Percentiles rank a stretch among this genome's conserved stretches.
Conservation (phyloP, 2,329 filamentous ascomycete species). For the Cercospora nicotianae region DNA sequence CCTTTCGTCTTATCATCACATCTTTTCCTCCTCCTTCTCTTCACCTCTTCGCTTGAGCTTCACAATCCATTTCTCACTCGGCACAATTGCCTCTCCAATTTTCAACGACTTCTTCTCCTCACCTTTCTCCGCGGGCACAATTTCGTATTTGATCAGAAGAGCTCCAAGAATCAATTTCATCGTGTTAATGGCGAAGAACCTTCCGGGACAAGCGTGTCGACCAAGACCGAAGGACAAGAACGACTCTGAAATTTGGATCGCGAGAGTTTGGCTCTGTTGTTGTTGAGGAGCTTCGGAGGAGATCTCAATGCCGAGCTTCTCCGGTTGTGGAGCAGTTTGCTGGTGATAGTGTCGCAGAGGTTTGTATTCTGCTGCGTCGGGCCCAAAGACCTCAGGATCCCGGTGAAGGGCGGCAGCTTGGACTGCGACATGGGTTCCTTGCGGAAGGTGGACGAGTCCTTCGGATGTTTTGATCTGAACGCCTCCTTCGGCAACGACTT, state of each 20-base stretch:
- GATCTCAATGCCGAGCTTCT: not conserved
- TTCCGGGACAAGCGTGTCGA: conserved; percentile 35
- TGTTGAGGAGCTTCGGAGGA: not conserved
- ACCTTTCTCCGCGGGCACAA: conserved; percentile 9
- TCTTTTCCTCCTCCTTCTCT: not conserved
- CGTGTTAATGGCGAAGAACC: conserved; percentile 49
- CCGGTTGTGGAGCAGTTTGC: not conserved
- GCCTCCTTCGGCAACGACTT: conserved; percentile 29
- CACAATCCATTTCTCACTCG: conserved; percentile 9
- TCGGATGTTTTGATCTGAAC: conserved; percentile 24
- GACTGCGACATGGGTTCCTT: conserved; percentile 27
- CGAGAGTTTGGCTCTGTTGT: not conserved
- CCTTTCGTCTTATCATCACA: not conserved
- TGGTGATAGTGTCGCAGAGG: conserved; percentile 26
- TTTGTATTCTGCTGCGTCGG: conserved; percentile 25
- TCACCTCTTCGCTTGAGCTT: not conserved
- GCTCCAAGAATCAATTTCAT: conserved; percentile 48
- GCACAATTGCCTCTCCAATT: conserved; percentile 12
- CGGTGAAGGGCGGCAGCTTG: conserved; percentile 25
- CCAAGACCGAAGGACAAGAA: conserved; percentile 30
- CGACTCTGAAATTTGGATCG: conserved; percentile 17
- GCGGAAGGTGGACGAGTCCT: conserved; percentile 22
- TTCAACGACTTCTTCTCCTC: conserved; percentile 6
- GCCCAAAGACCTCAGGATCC: conserved; percentile 29
- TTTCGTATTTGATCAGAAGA: conserved; percentile 45